These are phyloP conservation scores for Fusarium clavum DNA, from an alignment of 2,329 filamentous ascomycete genomes.

Conservation along the genomic window DNA sequence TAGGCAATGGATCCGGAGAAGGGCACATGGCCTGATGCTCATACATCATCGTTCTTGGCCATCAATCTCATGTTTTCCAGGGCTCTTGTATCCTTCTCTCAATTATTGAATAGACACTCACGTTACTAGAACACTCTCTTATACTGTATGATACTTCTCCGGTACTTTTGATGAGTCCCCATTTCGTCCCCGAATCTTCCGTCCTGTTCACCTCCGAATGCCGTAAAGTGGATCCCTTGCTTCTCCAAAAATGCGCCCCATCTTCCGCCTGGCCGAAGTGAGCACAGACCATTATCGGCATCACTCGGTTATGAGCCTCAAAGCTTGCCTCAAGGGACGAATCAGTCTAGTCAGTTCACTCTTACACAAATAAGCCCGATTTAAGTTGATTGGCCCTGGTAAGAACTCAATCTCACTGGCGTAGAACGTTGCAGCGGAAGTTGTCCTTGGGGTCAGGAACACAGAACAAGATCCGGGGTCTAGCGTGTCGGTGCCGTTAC, in stretches of 20 bases:
- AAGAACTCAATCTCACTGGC: neutral
- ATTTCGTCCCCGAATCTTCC: neutral
- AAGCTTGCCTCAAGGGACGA: neutral
- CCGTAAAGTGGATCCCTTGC: slow-evolving; percentile 19
- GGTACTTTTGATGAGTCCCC: neutral
- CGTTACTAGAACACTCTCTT: accelerated
- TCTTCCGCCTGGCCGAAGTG: slow-evolving; percentile 45
- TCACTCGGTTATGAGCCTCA: slow-evolving; percentile 41
- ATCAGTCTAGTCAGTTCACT: neutral
- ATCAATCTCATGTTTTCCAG: neutral
- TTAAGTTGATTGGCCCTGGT: neutral
- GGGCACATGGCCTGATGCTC: slow-evolving; percentile 33
- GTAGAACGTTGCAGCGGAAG: neutral
- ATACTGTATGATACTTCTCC: neutral
- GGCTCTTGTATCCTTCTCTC: no score
- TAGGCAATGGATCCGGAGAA: slow-evolving; percentile 25
- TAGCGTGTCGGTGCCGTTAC: slow-evolving; percentile 8
- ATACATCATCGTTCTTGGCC: neutral
- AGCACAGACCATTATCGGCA: slow-evolving; percentile 47
- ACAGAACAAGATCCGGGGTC: slow-evolving; percentile 19
- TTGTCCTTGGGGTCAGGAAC: neutral
- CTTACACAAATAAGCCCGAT: neutral
- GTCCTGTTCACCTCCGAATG: slow-evolving; percentile 7
- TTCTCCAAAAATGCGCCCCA: slow-evolving; percentile 30
- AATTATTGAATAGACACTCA: accelerated